Evolutionary conservation across 768 basidiomycete genomes (phyloP).

Genomic region (Leccinum aurantiacum): DNA sequence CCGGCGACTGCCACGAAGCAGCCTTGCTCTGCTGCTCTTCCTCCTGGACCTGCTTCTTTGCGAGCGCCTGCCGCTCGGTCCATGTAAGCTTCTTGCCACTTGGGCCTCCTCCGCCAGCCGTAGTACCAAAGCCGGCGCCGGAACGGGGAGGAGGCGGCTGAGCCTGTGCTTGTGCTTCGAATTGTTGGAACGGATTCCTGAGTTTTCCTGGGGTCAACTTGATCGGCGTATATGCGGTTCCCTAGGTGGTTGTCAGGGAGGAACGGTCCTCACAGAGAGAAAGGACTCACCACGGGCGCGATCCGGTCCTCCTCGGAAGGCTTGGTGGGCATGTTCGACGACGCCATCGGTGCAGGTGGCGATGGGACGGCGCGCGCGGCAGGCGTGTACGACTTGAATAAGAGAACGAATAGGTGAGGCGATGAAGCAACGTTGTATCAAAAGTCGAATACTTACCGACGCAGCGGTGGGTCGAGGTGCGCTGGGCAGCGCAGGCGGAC

Average conservation of each 20-base stretch:
- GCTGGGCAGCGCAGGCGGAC: slow-evolving; percentile 48
- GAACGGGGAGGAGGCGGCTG: slow-evolving; percentile 29
- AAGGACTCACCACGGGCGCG: slow-evolving; percentile 56
- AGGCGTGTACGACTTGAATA: slow-evolving; percentile 24
- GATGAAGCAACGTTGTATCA: neutral
- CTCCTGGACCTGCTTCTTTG: slow-evolving; percentile 82
- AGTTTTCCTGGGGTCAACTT: slow-evolving; percentile 85
- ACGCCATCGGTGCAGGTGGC: slow-evolving; percentile 36
- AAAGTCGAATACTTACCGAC: slow-evolving; percentile 31
- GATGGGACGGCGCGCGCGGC: slow-evolving; percentile 31
- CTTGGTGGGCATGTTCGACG: slow-evolving; percentile 58
- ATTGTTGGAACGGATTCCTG: slow-evolving; percentile 74
- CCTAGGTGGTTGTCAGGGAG: slow-evolving; percentile 32
- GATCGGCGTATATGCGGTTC: slow-evolving; percentile 89
- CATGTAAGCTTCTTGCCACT: slow-evolving; percentile 82
- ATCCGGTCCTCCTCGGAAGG: slow-evolving; percentile 81
- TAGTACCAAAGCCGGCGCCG: slow-evolving; percentile 5
- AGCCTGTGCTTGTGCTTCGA: slow-evolving; percentile 48
- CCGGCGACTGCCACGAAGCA: slow-evolving; percentile 46
- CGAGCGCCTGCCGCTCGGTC: slow-evolving; percentile 89
- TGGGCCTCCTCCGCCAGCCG: slow-evolving; percentile 27
- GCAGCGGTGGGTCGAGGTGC: slow-evolving; percentile 41
- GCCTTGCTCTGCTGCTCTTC: slow-evolving; percentile 66
- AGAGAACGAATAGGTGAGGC: slow-evolving; percentile 1
- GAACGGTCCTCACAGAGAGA: neutral